These are phyloP conservation scores for Buddleja alternifolia DNA, from an alignment of 257 asterid species.

Conservation along the genomic window DNA sequence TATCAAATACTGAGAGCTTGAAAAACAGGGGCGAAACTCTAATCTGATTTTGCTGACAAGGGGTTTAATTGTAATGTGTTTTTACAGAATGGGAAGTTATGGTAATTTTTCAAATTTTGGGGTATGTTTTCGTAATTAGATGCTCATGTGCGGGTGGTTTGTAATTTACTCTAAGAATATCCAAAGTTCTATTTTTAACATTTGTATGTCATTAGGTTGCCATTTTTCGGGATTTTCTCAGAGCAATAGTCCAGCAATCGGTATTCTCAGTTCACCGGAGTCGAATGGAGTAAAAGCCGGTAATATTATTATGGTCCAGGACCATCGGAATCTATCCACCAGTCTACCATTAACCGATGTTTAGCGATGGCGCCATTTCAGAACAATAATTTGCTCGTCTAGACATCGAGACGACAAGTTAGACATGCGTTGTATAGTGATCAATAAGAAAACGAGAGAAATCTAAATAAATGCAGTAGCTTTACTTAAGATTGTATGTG, in stretches of 20 bases:
- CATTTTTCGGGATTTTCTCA: conserved; percentile 30
- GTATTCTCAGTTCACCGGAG: conserved; percentile 24
- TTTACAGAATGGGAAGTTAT: too few relatives aligned
- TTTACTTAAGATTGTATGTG: background rate
- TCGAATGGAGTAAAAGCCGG: conserved; percentile 5
- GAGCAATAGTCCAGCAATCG: conserved; percentile 10
- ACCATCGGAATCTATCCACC: background rate
- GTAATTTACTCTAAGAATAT: too few relatives aligned
- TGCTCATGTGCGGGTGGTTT: too few relatives aligned
- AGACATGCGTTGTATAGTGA: conserved; percentile 18
- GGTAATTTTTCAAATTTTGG: too few relatives aligned
- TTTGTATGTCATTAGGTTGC: conserved; percentile 27
- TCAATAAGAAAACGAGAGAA: background rate
- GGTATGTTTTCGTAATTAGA: too few relatives aligned
- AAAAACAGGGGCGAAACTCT: too few relatives aligned
- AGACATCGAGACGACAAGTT: background rate
- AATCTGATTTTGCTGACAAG: too few relatives aligned
- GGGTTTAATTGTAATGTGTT: too few relatives aligned
- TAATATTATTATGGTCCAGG: conserved; percentile 4
- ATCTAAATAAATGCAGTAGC: conserved; percentile 3
- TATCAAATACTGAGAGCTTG: too few relatives aligned
- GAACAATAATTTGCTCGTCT: background rate
- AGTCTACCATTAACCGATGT: conserved; percentile 24
- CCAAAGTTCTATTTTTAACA: background rate
- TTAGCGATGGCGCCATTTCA: background rate